Percentiles rank a stretch among this genome's conserved stretches.
These are phyloP conservation scores for Striga asiatica DNA, from an alignment of 257 asterid species.

Conservation along the genomic window DNA sequence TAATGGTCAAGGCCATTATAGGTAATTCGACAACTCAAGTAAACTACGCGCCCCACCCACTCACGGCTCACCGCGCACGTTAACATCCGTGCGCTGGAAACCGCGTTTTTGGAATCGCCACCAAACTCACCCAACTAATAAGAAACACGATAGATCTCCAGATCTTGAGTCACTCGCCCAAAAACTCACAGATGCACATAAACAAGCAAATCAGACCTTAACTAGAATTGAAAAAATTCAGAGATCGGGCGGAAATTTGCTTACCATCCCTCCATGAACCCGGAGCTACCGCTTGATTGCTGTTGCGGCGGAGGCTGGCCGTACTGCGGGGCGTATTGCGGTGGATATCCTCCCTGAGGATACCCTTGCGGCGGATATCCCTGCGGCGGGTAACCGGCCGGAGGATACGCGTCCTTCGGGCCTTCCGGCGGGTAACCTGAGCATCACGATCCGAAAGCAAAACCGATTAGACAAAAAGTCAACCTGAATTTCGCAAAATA, in stretches of 20 bases:
- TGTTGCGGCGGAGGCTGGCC: constrained; percentile 45
- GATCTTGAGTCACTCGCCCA: too few species aligned
- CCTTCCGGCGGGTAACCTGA: constrained; percentile 71
- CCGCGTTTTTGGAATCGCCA: background rate
- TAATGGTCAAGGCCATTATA: background rate
- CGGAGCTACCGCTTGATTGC: constrained; percentile 26
- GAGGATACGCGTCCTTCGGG: constrained; percentile 69
- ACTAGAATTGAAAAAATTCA: background rate
- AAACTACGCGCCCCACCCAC: too few species aligned
- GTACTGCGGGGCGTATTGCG: constrained; percentile 58
- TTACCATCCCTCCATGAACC: constrained; percentile 63
- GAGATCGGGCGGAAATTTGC: background rate
- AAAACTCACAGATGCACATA: background rate
- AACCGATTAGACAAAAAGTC: background rate
- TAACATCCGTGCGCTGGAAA: background rate
- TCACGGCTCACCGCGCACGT: background rate
- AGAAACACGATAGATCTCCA: background rate
- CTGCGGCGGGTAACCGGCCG: constrained; percentile 56
- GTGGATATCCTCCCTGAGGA: constrained; percentile 49
- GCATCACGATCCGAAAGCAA: background rate
- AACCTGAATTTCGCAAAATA: too few species aligned
- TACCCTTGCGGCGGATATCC: constrained; percentile 43
- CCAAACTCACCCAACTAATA: background rate
- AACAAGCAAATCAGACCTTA: background rate
- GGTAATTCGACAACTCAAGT: background rate